Evolutionary conservation across 768 basidiomycete species (phyloP), one percentile per base, ranked within the genome.

Genomic region (Amanita inopinata): DNA sequence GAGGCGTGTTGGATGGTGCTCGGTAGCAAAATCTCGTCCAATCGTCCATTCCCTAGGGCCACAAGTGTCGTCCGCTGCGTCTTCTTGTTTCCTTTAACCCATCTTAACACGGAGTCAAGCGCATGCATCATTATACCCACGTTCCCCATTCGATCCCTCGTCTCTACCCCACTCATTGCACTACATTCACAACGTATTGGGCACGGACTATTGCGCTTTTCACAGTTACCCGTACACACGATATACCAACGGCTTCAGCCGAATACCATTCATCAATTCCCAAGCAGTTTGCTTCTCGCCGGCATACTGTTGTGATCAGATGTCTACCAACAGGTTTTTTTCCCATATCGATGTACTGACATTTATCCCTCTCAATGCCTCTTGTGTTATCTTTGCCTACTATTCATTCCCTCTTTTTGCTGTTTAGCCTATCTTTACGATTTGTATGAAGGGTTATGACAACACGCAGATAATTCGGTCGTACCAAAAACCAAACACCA

Each of bases 1-100:
- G 96, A 46, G 92, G 87, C 33, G 82, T 96, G 28, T 70, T 97
- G 50, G 89, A 94, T 56, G 88, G 85, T 47, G 81, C 83, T 53
- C 73, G 85, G 63, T 85, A 66, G 43, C 43, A 41, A 47, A 39
- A 40, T 17, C 42, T 41, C 19, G 33, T 32, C 33, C n/a, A n/a
- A 38, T 27, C 40, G 12, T 18, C 33, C 8, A 15, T 33, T 18
- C 23, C 8, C 34, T 8, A 18, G 9, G 9, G 34, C 15, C 7
- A 9, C n/a, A 12, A 9, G 34, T 15, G n/a, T 35, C n/a, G 34
- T n/a, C 34, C 49, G 33, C 40, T n/a, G 20, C 22, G 27, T 18
- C 10, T 11, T 25, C 42, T 35, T n/a, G 23, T 43, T 38, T 34
- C 32, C 20, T 43, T 36, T 42, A 41, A n/a, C 14, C 9, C n/a